These are phyloP conservation scores for Calycina marina DNA, from an alignment of 2,329 filamentous ascomycete genomes.

Conservation along the genomic window DNA sequence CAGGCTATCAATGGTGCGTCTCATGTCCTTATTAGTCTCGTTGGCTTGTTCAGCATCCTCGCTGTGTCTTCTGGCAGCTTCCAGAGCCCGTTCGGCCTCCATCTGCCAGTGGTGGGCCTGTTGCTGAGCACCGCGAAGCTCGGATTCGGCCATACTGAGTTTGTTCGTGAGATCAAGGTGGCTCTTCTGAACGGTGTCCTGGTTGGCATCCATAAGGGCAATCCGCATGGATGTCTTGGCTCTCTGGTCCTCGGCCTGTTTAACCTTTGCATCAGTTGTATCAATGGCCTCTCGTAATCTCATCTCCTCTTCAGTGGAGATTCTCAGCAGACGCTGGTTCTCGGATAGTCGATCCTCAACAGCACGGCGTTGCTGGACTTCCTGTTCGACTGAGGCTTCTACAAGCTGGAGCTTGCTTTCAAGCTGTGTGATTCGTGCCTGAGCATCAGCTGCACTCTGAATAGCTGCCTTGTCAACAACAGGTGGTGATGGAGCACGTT, in stretches of 20 bases:
- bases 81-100: slow-evolving; percentile 44
- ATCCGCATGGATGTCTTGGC: slow-evolving; percentile 45
- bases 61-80: slow-evolving; percentile 51
- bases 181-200: slow-evolving; percentile 38
- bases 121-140: slow-evolving; percentile 39
- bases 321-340: slow-evolving; percentile 52
- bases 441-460: slow-evolving; percentile 7
- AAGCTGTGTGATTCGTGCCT: slow-evolving; percentile 33
- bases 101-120: slow-evolving; percentile 45
- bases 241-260: slow-evolving; percentile 38
- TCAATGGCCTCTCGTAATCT: slow-evolving; percentile 54
- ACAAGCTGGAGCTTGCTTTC: slow-evolving; percentile 52
- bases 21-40: slow-evolving; percentile 56
- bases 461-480: slow-evolving; percentile 18
- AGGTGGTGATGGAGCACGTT: slow-evolving; percentile 36
- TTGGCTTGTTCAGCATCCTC: slow-evolving; percentile 40
- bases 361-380: slow-evolving; percentile 46
- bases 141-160: slow-evolving; percentile 36
- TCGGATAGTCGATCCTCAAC: slow-evolving; percentile 62
- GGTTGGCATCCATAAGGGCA: slow-evolving; percentile 53
- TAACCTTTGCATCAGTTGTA: slow-evolving; percentile 54
- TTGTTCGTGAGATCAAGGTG: slow-evolving; percentile 41
- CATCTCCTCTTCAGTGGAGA: slow-evolving; percentile 58
- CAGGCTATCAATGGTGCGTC: slow-evolving; percentile 57
- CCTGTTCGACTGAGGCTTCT: slow-evolving; percentile 47